These are phyloP conservation scores for Phlebiopsis gigantea DNA, from an alignment of 768 basidiomycete species.

Conservation along the genomic window DNA sequence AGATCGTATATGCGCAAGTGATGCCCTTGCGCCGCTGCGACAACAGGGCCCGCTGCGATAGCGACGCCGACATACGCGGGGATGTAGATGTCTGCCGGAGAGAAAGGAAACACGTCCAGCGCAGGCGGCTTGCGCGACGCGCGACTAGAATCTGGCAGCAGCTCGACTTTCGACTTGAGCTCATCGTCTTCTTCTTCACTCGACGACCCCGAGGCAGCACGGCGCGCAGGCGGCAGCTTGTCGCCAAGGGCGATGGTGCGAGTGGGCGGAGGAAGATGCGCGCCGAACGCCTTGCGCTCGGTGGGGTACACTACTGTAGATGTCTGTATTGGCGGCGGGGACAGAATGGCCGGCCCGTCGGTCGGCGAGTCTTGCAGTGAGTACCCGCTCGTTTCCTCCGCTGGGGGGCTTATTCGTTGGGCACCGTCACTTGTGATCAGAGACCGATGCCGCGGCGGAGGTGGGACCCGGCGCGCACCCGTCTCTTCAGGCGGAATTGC, in stretches of 20 bases:
- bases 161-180: slow-evolving; percentile 39
- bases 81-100: slow-evolving; percentile 48
- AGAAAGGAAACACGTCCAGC: slow-evolving; percentile 27
- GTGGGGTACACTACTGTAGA: neutral
- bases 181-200: slow-evolving; percentile 60
- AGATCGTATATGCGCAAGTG: slow-evolving; percentile 64
- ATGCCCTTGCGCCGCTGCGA: slow-evolving; percentile 54
- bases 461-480: slow-evolving; percentile 6
- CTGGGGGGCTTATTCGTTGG: neutral
- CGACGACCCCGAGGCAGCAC: slow-evolving; percentile 34
- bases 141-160: slow-evolving; percentile 62
- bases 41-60: slow-evolving; percentile 49
- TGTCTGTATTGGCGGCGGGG: neutral
- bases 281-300: slow-evolving; percentile 23
- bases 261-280: slow-evolving; percentile 65
- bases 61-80: slow-evolving; percentile 49
- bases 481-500: slow-evolving; percentile 11
- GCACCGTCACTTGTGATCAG: slow-evolving; percentile 7
- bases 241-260: slow-evolving; percentile 66
- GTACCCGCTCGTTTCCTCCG: neutral
- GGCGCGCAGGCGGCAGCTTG: slow-evolving; percentile 56
- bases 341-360: neutral
- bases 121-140: slow-evolving; percentile 53
- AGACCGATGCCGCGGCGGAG: slow-evolving; percentile 13
- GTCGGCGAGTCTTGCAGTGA: neutral